phyloP scores from a whole-genome alignment of 352 stramenopile genomes.

The Phytophthora macrochlamydospora region DNA sequence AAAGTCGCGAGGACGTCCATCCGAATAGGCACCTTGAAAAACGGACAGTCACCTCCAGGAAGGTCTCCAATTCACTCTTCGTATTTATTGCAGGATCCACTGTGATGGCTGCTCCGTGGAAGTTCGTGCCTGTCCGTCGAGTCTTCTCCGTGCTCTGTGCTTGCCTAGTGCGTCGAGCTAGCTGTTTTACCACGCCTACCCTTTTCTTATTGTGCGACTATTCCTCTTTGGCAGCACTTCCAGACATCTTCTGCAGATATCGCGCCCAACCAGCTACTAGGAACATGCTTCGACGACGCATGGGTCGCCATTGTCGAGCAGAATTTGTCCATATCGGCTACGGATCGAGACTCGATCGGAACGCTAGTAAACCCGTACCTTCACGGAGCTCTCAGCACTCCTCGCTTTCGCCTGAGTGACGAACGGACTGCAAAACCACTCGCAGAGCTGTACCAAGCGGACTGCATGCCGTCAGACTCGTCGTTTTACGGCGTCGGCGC shows the following conservation, averaged over 20 bases:
- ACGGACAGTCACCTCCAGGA: too few relatives aligned
- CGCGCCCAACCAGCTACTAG: slow-evolving; percentile 46
- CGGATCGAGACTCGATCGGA: slow-evolving; percentile 22
- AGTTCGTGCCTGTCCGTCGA: not conserved
- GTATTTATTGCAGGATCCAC: not conserved
- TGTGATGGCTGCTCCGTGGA: not conserved
- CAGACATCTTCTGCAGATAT: slow-evolving; percentile 15
- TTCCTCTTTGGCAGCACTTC: slow-evolving; percentile 4
- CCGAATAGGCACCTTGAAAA: too few relatives aligned
- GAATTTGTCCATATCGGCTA: slow-evolving; percentile 32
- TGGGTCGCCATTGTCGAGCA: slow-evolving; percentile 35
- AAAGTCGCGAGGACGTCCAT: too few relatives aligned
- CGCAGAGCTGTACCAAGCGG: slow-evolving; percentile 31
- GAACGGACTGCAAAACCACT: slow-evolving; percentile 25
- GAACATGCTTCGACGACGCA: slow-evolving; percentile 42
- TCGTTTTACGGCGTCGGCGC: slow-evolving; percentile 43
- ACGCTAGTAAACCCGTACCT: slow-evolving; percentile 38
- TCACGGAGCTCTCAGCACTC: slow-evolving; percentile 31
- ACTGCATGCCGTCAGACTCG: slow-evolving; percentile 29
- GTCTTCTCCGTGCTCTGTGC: not conserved
- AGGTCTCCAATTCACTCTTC: too few relatives aligned
- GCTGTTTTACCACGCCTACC: too few relatives aligned
- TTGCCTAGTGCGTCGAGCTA: slow-evolving; percentile 16
- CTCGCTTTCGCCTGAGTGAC: slow-evolving; percentile 44
- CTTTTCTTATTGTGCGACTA: not conserved